These are phyloP conservation scores for Nakaseomyces nivariensis DNA, from an alignment of 1,139 yeast genomes.

Conservation along the genomic window DNA sequence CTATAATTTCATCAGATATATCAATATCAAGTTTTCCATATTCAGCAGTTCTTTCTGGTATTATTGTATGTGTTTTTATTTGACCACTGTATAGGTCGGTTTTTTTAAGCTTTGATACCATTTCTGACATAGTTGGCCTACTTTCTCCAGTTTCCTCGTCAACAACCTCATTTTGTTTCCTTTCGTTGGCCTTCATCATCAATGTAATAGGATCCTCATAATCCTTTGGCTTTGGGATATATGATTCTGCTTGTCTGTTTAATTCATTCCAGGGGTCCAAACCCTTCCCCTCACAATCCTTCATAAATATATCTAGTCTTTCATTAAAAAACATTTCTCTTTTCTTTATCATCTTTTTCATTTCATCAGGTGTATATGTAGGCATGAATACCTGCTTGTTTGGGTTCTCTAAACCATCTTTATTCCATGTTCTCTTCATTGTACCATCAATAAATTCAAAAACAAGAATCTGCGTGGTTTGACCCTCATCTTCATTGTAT, in stretches of 20 bases:
- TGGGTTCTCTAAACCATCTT: constrained; percentile 21
- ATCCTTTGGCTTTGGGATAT: constrained; percentile 43
- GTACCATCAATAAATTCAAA: constrained; percentile 74
- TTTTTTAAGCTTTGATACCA: constrained; percentile 40
- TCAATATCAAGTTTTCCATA: constrained; percentile 35
- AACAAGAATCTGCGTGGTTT: constrained; percentile 45
- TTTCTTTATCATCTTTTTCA: constrained; percentile 50
- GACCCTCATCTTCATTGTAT: constrained; percentile 17
- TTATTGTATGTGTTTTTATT: constrained; percentile 38
- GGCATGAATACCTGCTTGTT: constrained; percentile 35
- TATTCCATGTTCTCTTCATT: constrained; percentile 35
- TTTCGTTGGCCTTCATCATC: constrained; percentile 31
- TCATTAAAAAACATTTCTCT: constrained; percentile 45
- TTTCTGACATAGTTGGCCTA: constrained; percentile 34
- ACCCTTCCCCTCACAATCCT: constrained; percentile 26
- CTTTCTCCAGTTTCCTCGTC: constrained; percentile 21
- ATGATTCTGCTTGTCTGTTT: constrained; percentile 26
- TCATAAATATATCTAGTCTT: constrained; percentile 37
- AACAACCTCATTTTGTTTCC: constrained; percentile 9
- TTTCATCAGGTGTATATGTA: constrained; percentile 37
- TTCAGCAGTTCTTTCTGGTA: constrained; percentile 39
- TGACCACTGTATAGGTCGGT: constrained; percentile 51
- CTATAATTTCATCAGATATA: constrained; percentile 38
- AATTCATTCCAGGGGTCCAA: constrained; percentile 35
- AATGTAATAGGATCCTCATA: constrained; percentile 43